phyloP scores from a whole-genome alignment of 2,329 filamentous ascomycete species.

The Celoporthe dispersa region DNA sequence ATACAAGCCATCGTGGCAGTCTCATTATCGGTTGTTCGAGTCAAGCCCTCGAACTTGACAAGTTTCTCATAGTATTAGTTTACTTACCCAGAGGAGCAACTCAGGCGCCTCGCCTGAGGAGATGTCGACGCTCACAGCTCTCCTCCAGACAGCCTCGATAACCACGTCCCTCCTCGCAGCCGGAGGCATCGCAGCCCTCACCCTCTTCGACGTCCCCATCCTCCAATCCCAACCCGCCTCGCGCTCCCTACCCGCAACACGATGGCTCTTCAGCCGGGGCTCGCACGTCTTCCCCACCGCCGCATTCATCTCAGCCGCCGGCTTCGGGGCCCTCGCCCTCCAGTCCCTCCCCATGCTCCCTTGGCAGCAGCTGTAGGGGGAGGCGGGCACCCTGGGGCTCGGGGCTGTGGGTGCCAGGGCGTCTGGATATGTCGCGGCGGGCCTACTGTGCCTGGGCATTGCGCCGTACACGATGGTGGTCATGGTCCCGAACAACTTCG shows the following conservation, averaged over 20 bases:
- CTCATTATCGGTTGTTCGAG: not conserved
- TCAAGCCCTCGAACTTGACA: not conserved
- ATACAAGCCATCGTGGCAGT: not conserved
- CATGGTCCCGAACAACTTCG: conserved; percentile 27
- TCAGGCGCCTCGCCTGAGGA: not conserved
- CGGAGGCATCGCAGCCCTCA: conserved; percentile 40
- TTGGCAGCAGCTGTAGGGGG: conserved; percentile 5
- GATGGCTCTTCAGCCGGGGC: conserved; percentile 44
- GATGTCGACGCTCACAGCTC: conserved; percentile 12
- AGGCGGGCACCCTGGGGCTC: not conserved
- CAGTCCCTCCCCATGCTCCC: conserved; percentile 2
- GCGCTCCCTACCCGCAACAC: conserved; percentile 40
- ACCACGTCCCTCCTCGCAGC: conserved; percentile 39
- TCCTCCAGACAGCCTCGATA: conserved; percentile 36
- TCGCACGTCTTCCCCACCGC: conserved; percentile 41
- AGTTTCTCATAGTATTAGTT: not conserved
- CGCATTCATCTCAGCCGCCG: conserved; percentile 36
- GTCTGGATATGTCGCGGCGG: conserved; percentile 16
- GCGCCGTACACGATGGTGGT: conserved; percentile 12
- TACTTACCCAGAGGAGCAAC: not conserved
- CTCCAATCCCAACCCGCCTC: conserved; percentile 42
- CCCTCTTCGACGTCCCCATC: conserved; percentile 39
- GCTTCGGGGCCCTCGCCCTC: conserved; percentile 38
- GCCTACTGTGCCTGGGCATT: conserved; percentile 18
- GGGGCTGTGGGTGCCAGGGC: not conserved